Evolutionary conservation across 1,284 basidiomycete species (phyloP), one percentile per base, ranked within the genome.

Genomic region (Irpex rosettiformis): DNA sequence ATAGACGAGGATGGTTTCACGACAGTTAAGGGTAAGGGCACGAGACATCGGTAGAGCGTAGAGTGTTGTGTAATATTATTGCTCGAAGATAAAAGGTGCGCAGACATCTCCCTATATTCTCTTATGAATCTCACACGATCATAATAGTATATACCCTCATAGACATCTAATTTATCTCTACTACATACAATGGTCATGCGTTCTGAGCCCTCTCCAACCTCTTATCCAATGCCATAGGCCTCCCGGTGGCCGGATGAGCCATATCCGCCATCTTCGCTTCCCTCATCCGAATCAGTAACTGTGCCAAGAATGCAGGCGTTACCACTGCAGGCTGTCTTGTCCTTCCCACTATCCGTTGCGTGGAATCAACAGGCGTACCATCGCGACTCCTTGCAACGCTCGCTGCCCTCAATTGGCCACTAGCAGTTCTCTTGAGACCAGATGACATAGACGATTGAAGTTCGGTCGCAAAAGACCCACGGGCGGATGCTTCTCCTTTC

Each of bases 1-100:
- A 79, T 94, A 0, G 94, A 95, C 66, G 90, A 93, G 59, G 93
- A 96, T 59, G 94, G 94, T 0, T 96, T 96, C 68, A 92, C 88
- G 1, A 69, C 88, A 47, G 91, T 96, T 2, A 86, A 89, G 73
- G 77, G 79, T 52, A 88, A 86, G 68, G 79, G 80, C 25, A 84
- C 78, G 63, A 75, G 74, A 22, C 77, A 77, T 62, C 52, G 57
- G 10, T 61, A 42, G n/a, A n/a, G n/a, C n/a, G n/a, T n/a, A n/a
- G n/a, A n/a, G 47, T 33, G 11, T 37, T 3, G 4, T 37, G 11
- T 6, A 8, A 4, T 2, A 8, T 2, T 37, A 11, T 37, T 13
- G 33, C 33, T 11, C 16, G 2, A 16, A 11, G 2, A 37, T 16
- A 37, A 37, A 37, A 37, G 33, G 33, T 37, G 33, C 5, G 16